Evolutionary conservation across 1,284 basidiomycete genomes (phyloP).

Genomic region (Pyrrhoderma lamaoense): DNA sequence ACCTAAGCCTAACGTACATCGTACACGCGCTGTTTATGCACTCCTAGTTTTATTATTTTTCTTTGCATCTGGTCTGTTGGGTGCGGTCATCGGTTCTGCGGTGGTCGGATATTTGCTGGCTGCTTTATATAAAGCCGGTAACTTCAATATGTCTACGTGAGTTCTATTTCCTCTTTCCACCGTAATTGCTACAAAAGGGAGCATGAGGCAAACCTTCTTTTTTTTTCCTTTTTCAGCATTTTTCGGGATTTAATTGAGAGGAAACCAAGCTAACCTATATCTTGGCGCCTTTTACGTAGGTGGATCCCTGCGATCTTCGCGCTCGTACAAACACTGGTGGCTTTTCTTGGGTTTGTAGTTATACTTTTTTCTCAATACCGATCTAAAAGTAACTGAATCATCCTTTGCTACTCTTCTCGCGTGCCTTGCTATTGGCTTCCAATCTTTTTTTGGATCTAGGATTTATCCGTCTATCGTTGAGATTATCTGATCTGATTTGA

Average conservation of each 20-base stretch:
- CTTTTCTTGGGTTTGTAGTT: slow-evolving; percentile 13
- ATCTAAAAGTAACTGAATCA: not conserved
- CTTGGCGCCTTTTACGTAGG: not conserved
- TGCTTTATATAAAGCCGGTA: slow-evolving; percentile 60
- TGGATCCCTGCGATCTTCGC: slow-evolving; percentile 17
- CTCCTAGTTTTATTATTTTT: slow-evolving; percentile 60
- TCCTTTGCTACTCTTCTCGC: too few species aligned
- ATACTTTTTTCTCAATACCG: not conserved
- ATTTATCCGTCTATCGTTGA: slow-evolving; percentile 16
- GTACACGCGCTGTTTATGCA: slow-evolving; percentile 56
- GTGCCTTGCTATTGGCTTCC: not conserved
- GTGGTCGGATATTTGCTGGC: slow-evolving; percentile 66
- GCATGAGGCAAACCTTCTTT: not conserved
- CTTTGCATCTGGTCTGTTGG: slow-evolving; percentile 45
- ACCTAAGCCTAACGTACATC: slow-evolving; percentile 40
- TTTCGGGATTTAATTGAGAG: not conserved
- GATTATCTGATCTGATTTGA: slow-evolving; percentile 9
- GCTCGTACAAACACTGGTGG: slow-evolving; percentile 14
- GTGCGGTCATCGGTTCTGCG: slow-evolving; percentile 62
- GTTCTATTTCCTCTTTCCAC: slow-evolving; percentile 26
- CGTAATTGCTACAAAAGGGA: not conserved
- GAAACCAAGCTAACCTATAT: not conserved
- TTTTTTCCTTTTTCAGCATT: not conserved
- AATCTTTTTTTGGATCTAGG: not conserved
- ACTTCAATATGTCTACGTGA: slow-evolving; percentile 76